These are phyloP conservation scores for Podila epigama DNA, from an alignment of 192 early-diverging fungal genomes.

Conservation along the genomic window DNA sequence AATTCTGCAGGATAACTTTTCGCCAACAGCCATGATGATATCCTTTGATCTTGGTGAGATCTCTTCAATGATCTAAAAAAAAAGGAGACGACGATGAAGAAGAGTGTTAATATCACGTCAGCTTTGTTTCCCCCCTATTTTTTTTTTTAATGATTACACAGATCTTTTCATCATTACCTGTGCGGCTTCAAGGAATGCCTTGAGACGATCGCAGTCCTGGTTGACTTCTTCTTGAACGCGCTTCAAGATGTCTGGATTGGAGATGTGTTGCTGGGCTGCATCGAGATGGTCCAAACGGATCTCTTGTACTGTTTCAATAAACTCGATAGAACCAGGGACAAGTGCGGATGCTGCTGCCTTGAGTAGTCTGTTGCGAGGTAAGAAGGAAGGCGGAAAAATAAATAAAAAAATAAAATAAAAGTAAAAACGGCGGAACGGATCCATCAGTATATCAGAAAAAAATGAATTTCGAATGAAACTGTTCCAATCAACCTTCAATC, in stretches of 20 bases:
- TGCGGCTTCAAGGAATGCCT: constrained; percentile 90
- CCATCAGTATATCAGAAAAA: no score
- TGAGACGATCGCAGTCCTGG: constrained; percentile 80
- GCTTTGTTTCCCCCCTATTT: no score
- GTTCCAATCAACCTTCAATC: background rate
- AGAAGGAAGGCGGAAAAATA: background rate
- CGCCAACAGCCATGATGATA: constrained; percentile 93
- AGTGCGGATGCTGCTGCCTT: constrained; percentile 77
- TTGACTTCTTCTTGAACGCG: constrained; percentile 69
- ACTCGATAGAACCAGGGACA: constrained; percentile 70
- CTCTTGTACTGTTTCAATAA: constrained; percentile 81
- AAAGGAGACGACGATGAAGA: background rate
- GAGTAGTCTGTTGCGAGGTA: constrained; percentile 55
- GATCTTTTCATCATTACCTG: constrained; percentile 58
- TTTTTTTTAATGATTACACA: background rate
- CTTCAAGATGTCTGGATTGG: constrained; percentile 55
- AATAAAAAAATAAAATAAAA: background rate
- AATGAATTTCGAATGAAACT: no score
- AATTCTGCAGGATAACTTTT: constrained; percentile 92
- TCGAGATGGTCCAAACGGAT: constrained; percentile 85
- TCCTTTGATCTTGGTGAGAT: constrained; percentile 96
- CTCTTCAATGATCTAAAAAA: constrained; percentile 82
- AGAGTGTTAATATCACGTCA: constrained; percentile 1
- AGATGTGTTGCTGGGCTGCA: constrained; percentile 66
- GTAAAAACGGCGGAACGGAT: background rate